These are phyloP conservation scores for Yamadazyma laniorum DNA, from an alignment of 805 yeast genomes.

Conservation along the genomic window DNA sequence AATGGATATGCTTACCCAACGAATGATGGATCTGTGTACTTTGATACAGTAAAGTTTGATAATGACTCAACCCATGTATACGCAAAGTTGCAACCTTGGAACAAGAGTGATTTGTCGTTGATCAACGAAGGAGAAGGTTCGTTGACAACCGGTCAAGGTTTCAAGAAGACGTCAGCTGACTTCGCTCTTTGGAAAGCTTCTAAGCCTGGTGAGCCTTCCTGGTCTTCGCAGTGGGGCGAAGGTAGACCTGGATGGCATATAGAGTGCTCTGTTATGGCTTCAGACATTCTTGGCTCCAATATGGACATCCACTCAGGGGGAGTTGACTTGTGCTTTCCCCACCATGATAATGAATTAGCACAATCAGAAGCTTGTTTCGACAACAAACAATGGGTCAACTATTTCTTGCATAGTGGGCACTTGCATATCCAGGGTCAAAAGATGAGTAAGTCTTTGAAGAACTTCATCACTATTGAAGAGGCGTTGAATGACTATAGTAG, in stretches of 20 bases:
- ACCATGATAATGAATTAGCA: slow-evolving; percentile 97
- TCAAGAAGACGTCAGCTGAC: slow-evolving; percentile 76
- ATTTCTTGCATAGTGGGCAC: slow-evolving; percentile 96
- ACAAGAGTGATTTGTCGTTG: slow-evolving; percentile 80
- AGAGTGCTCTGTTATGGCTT: slow-evolving; percentile 98
- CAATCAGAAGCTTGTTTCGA: slow-evolving; percentile 93
- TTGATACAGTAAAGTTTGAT: slow-evolving; percentile 85
- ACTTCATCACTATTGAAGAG: slow-evolving; percentile 91
- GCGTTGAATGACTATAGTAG: slow-evolving; percentile 70
- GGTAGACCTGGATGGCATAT: slow-evolving; percentile 99
- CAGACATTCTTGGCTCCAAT: slow-evolving; percentile 74
- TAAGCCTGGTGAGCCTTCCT: slow-evolving; percentile 95
- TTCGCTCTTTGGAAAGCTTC: slow-evolving; percentile 97
- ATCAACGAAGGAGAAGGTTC: slow-evolving; percentile 96
- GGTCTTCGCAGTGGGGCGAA: slow-evolving; percentile 95
- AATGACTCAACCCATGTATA: slow-evolving; percentile 68
- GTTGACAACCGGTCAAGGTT: slow-evolving; percentile 49
- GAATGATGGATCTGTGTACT: slow-evolving; percentile 91
- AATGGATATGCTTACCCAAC: slow-evolving; percentile 86
- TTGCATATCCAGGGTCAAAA: slow-evolving; percentile 97
- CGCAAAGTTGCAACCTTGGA: slow-evolving; percentile 98
- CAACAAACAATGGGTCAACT: slow-evolving; percentile 93
- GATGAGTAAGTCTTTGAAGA: slow-evolving; percentile 93
- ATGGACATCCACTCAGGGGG: slow-evolving; percentile 98
- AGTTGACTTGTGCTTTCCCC: slow-evolving; percentile 96